Conservation (phyloP, 352 stramenopile genomes). For the Discostella stelligera region DNA sequence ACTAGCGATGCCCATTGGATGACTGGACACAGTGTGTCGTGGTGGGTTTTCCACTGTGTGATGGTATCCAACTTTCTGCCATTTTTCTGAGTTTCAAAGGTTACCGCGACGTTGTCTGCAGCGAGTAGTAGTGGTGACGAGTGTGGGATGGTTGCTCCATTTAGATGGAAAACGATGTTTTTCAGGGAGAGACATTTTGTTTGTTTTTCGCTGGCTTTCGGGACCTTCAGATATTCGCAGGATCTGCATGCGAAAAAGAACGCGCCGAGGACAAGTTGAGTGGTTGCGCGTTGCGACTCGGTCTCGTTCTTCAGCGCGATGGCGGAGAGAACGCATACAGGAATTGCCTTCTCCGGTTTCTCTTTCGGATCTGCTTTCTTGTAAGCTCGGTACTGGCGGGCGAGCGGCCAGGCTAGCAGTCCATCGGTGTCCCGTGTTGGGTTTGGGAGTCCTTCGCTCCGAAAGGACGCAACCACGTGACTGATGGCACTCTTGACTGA, state of each 20-base stretch:
- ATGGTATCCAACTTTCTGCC: too few relatives aligned
- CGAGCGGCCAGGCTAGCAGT: neutral
- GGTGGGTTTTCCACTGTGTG: neutral
- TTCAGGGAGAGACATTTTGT: neutral
- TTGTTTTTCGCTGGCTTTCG: conserved; percentile 13
- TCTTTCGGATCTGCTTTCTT: too few relatives aligned
- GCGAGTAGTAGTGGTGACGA: neutral
- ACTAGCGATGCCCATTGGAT: neutral
- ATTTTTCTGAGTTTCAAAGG: too few relatives aligned
- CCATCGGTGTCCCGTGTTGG: neutral
- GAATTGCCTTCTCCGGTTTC: neutral
- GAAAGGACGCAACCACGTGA: too few relatives aligned
- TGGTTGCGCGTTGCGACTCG: neutral
- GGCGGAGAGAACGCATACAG: neutral
- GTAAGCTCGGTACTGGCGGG: too few relatives aligned
- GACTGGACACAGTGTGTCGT: conserved; percentile 8
- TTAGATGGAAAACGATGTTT: neutral
- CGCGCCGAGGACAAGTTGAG: neutral
- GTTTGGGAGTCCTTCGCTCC: too few relatives aligned
- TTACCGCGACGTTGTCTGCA: neutral
- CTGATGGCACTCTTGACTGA: too few relatives aligned
- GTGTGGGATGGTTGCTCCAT: too few relatives aligned
- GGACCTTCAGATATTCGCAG: conserved; percentile 14
- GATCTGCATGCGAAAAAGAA: conserved; percentile 2
- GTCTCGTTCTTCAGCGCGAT: neutral